Evolutionary conservation across 129 eudicot genomes (phyloP), one percentile per base, ranked within the genome.

Genomic region (Pittosporum tobira): DNA sequence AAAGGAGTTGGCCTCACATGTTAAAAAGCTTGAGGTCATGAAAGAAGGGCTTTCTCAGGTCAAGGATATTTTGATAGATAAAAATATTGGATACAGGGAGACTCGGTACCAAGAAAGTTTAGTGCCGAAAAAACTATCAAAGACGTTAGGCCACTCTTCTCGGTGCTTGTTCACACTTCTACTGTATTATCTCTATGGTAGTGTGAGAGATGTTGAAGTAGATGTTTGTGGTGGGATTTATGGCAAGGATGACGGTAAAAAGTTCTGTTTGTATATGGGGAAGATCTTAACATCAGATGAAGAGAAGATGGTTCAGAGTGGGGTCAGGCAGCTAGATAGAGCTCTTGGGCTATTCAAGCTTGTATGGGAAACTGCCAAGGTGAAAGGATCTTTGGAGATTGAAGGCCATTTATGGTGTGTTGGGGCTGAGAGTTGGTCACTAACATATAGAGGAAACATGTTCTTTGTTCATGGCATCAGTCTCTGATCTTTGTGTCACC

Each of bases 31-130:
- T 31, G 90, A 91, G 74, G 76, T 26, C 11, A 86, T 91, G 98
- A 91, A 83, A 81, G 94, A 83, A 86, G 98, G 98, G 54, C 76
- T 91, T 40, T 34, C 59, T 51, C 98, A 86, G 70, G 83, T 91
- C 27, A 82, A 75, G 71, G 98, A 91, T 61, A 79, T 91, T 47
- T 64, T 86, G 72, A 69, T 86, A 0, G 98, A 91, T 61, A 86
- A 73, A 73, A 84, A 76, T 62, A 78, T 86, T 27, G 95, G 93
- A 31, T 91, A 78, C 71, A 86, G 67, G 71, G 94, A 91, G 69
- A 76, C 60, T 45, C 73, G 75, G 28, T 74, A 75, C 37, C 90
- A 81, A 37, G 83, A 86, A 58, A 75, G 79, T 75, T 62, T 86
- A 40, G 81, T 91, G 42, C 75, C 77, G 51, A 86, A 86, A 85